Base-by-base conservation (phyloP, 129 eudicot genomes). In the Cynara cardunculus region DNA sequence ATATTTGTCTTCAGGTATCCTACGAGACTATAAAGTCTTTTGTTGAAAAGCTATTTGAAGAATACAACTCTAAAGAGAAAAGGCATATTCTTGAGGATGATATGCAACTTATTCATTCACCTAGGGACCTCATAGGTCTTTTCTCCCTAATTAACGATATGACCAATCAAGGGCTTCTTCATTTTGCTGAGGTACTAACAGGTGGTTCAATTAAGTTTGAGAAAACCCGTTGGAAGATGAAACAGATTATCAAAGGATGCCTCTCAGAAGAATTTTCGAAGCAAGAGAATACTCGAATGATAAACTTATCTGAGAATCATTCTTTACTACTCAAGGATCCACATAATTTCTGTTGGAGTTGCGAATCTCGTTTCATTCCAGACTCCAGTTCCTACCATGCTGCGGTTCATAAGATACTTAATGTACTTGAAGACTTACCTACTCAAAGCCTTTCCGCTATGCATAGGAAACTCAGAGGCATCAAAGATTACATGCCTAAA, bases 171-270 rank as follows among this genome's bases (percentile, higher is more conserved):
- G 93, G 90, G 62, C 90, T 94, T 39, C 79, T 71, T 75, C 80
- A 44, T 24, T 46, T 91, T 62, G 79, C 83, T 18, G 78, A 84
- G 72, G 56, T 85, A 61, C 74, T 94, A 26, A 87, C 93, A 12
- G 78, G 82, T 67, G 93, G 88, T 53, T 71, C 79, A 11, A 14
- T 84, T n/a, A 72, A 83, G 22, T 88, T 88, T 78, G 94, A 88
- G 78, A 87, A 88, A 82, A 87, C 94, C 78, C 96, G 87, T 30
- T 61, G 82, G 86, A 83, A 82, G 67, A 91, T 90, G 91, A 91
- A 76, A 85, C 87, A 81, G 78, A 69, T 72, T 0, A 89, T 94
- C 19, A 88, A 67, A 80, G 73, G 68, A 13, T 18, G 39, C 83
- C 79, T 89, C 72, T 79, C 56, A 5, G 75, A 77, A 41, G 19